Conservation (phyloP, 352 stramenopile species). For the Aphanomyces astaci region DNA sequence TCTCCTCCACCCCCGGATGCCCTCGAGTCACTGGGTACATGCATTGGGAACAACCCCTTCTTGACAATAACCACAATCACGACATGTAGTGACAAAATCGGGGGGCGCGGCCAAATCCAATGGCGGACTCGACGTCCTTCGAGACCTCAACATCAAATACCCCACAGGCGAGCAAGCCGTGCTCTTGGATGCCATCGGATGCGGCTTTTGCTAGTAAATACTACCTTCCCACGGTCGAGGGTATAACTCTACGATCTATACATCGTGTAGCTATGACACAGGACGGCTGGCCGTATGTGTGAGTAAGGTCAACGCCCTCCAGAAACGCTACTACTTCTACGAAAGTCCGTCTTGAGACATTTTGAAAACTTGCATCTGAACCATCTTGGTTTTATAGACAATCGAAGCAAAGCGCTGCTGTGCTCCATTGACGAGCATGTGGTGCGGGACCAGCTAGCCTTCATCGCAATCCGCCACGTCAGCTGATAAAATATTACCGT, state of each 20-base stretch:
- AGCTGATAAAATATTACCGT: background rate
- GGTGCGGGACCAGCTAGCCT: slow-evolving; percentile 27
- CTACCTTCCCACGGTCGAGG: background rate
- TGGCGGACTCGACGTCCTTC: background rate
- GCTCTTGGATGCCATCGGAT: slow-evolving; percentile 45
- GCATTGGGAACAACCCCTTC: too few relatives aligned
- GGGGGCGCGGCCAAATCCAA: background rate
- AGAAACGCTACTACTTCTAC: slow-evolving; percentile 59
- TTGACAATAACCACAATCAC: background rate
- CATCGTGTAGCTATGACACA: slow-evolving; percentile 53
- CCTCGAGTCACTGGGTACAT: slow-evolving; percentile 7
- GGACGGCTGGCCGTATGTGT: slow-evolving; percentile 56
- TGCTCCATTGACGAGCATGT: slow-evolving; percentile 62
- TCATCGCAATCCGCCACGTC: background rate
- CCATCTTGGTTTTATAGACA: slow-evolving; percentile 29
- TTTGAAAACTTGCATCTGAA: background rate
- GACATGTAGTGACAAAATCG: slow-evolving; percentile 16
- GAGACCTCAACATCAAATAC: slow-evolving; percentile 29
- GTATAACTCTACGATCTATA: background rate
- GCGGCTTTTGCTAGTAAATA: slow-evolving; percentile 65
- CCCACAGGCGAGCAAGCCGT: slow-evolving; percentile 42
- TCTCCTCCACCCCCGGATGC: background rate
- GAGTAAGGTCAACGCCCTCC: slow-evolving; percentile 64
- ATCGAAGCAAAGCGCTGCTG: slow-evolving; percentile 43
- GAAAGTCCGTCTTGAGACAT: slow-evolving; percentile 20